A percentile compares a stretch with the other conserved stretches of the same genome.
These are phyloP conservation scores for Lactuca sativa DNA, from an alignment of 129 eudicot species.

Conservation along the genomic window DNA sequence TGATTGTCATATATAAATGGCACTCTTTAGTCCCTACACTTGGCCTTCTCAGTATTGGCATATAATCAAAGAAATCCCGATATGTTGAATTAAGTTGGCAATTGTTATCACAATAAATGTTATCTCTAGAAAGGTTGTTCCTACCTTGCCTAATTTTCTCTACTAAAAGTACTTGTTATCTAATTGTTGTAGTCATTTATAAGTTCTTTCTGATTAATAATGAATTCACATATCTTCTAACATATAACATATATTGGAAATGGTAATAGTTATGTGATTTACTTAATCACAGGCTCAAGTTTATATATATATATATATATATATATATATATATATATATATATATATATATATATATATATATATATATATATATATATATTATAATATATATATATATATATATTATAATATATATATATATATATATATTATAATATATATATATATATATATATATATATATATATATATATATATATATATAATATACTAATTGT, in stretches of 20 bases:
- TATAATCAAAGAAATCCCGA: slow-evolving; percentile 6
- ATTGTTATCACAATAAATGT: slow-evolving; percentile 17
- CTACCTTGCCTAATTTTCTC: slow-evolving; percentile 22
- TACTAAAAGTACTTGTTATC: slow-evolving; percentile 1
- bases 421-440: no score
- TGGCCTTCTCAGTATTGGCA: neutral
- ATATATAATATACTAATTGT: no score
- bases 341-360: no score
- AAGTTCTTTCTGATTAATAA: slow-evolving; percentile 4
- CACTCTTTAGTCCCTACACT: neutral
- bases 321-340: no score
- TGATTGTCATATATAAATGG: neutral
- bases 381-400: no score
- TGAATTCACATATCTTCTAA: neutral
- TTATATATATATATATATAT: no score
- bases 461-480: no score
- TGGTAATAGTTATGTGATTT: neutral
- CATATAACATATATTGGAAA: neutral
- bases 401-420: no score
- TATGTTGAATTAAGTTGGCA: neutral
- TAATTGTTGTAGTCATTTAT: slow-evolving; percentile 15
- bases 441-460: no score
- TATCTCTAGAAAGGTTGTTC: slow-evolving; percentile 26
- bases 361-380: no score
- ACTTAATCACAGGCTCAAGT: neutral